Evolutionary conservation across 2,329 filamentous ascomycete species (phyloP).

Genomic region (Sporothrix sp.): DNA sequence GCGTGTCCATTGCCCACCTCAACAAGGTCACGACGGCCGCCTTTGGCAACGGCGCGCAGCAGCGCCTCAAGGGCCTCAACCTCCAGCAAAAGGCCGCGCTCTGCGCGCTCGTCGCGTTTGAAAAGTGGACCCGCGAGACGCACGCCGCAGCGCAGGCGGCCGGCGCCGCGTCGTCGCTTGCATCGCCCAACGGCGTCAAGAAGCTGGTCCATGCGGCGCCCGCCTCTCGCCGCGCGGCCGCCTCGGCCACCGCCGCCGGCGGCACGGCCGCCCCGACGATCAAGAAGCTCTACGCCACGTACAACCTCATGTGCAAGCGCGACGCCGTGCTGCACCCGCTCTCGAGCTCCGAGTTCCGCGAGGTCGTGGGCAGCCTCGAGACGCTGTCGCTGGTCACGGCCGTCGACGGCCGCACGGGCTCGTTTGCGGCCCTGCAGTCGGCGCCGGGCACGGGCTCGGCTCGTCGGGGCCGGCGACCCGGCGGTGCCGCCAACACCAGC

Average conservation of each 20-base stretch:
- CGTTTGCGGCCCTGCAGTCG: constrained; percentile 53
- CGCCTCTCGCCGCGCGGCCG: constrained; percentile 23
- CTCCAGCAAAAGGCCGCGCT: constrained; percentile 93
- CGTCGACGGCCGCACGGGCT: constrained; percentile 61
- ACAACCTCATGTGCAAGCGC: constrained; percentile 69
- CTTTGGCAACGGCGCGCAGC: constrained; percentile 79
- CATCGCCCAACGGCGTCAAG: constrained; percentile 9
- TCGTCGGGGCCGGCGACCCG: constrained; percentile 9
- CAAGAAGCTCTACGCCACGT: constrained; percentile 75
- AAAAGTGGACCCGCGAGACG: constrained; percentile 56
- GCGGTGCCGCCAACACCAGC: constrained; percentile 32
- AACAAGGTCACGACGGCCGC: constrained; percentile 83
- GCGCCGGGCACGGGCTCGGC: constrained; percentile 56
- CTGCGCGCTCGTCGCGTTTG: constrained; percentile 79
- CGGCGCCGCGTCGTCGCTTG: constrained; percentile 2
- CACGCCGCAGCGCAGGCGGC: constrained; percentile 25
- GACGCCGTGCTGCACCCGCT: constrained; percentile 87
- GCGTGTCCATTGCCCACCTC: constrained; percentile 81
- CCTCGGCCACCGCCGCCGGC: constrained; percentile 41
- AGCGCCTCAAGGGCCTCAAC: constrained; percentile 79
- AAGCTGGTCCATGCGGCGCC: constrained; percentile 12
- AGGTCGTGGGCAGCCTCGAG: constrained; percentile 83
- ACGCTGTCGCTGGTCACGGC: constrained; percentile 69
- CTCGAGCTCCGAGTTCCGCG: constrained; percentile 84
- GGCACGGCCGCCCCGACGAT: constrained; percentile 58